Evolutionary conservation across 352 stramenopile genomes (phyloP).

Genomic region (Phytophthora vignae): DNA sequence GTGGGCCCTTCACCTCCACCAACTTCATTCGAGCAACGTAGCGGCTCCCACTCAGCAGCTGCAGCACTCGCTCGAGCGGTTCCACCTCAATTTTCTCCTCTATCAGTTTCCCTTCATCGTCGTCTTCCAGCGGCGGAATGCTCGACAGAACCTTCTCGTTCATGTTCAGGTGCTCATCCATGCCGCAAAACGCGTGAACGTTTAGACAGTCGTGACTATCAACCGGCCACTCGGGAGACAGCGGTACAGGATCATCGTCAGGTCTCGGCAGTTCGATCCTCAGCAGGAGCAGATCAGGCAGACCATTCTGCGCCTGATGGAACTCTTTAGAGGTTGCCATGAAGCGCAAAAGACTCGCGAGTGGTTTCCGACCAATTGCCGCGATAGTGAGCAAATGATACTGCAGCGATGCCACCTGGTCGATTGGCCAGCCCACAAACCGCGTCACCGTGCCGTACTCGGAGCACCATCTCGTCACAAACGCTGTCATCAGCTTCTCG

Average conservation of each 20-base stretch:
- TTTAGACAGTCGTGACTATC: conserved; percentile 57
- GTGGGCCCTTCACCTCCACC: conserved; percentile 89
- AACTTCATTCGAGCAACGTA: conserved; percentile 58
- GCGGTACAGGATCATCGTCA: conserved; percentile 6
- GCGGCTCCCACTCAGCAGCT: conserved; percentile 17
- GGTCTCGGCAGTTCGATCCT: conserved; percentile 23
- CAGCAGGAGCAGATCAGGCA: conserved; percentile 77
- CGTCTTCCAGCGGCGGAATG: conserved; percentile 1
- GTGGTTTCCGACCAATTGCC: conserved; percentile 50
- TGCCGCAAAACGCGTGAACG: conserved; percentile 59
- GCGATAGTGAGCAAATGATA: conserved; percentile 63
- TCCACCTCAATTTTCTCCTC: conserved; percentile 26
- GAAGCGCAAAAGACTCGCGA: conserved; percentile 61
- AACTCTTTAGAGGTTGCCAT: conserved; percentile 78
- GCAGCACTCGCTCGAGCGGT: conserved; percentile 27
- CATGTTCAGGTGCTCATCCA: conserved; percentile 65
- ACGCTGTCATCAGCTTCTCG: conserved; percentile 47
- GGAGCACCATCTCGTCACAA: conserved; percentile 46
- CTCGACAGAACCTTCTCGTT: conserved; percentile 33
- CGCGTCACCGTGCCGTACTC: conserved; percentile 66
- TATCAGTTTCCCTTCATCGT: conserved; percentile 1
- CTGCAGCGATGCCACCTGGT: conserved; percentile 40
- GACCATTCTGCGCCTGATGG: conserved; percentile 74
- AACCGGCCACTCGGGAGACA: conserved; percentile 13
- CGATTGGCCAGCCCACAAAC: conserved; percentile 68